Evolutionary conservation across 352 stramenopile genomes (phyloP), one percentile per base, ranked within the genome.

Genomic region (Globisporangium splendens): DNA sequence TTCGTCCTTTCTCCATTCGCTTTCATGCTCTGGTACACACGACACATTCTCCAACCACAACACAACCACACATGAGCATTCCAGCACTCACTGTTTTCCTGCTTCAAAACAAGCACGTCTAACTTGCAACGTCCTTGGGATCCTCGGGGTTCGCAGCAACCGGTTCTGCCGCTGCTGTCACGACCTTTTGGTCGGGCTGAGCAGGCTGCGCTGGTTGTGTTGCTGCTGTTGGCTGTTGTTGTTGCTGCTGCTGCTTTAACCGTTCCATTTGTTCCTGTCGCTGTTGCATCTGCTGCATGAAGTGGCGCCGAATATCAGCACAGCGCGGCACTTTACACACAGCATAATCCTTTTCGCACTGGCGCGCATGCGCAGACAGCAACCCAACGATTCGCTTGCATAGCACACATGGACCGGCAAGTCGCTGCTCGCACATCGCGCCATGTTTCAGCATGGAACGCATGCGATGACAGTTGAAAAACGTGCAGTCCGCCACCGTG

Each of bases 401-500:
- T 11, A 94, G 60, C 55, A 92, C 78, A 42, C 88, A 96, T 1
- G 84, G 84, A 2, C 86, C 86, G 0, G 81, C 71, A 20, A 91
- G 70, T n/a, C 86, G 80, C 66, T 92, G 80, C 60, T 94, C 82
- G 47, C 88, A 96, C 55, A 82, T 82, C 2, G 75, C 73, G n/a
- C 86, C 88, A 60, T 96, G 88, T 68, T 96, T 91, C 54, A 96
- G 79, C 83, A 96, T 95, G 21, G 86, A 77, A 22, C 87, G 81
- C 83, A 93, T 95, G 22, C 84, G 80, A 33, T 90, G 83, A 69
- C 85, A 96, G 52, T 94, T 93, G 64, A 89, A 89, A 48, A 91
- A 93, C 13, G 81, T 76, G 56, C 85, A 96, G 35, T 92, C 85
- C 0, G 73, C 57, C 3, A 81, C 53, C 8, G 76, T 77, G 56